Percentiles rank a stretch among this genome's conserved stretches.
phyloP scores from a whole-genome alignment of 495 filamentous ascomycete species.

The Jackrogersella minutella region DNA sequence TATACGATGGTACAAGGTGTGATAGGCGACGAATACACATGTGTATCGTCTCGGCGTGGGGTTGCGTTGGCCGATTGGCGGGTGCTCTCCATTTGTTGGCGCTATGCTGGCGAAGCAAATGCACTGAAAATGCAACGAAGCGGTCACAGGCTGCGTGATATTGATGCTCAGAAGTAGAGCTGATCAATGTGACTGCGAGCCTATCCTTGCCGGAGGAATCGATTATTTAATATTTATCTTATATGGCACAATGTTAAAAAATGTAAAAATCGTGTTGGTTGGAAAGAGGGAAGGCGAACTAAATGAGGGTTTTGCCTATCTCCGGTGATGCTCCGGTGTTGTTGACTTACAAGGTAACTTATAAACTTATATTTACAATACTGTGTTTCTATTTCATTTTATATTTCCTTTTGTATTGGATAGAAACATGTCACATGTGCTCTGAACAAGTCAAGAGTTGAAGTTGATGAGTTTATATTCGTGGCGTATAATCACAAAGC shows the following conservation, averaged over 20 bases:
- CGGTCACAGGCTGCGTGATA: constrained; percentile 38
- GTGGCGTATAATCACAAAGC: constrained; percentile 8
- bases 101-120: constrained; percentile 34
- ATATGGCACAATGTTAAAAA: background rate
- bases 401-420: no score
- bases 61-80: constrained; percentile 36
- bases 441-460: background rate
- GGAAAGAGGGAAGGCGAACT: background rate
- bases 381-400: background rate
- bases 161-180: constrained; percentile 23
- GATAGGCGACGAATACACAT: constrained; percentile 31
- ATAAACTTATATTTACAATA: background rate
- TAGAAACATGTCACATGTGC: constrained; percentile 8
- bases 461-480: background rate
- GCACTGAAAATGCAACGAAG: constrained; percentile 32
- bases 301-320: constrained; percentile 14
- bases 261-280: constrained; percentile 8
- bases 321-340: constrained; percentile 13
- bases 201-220: constrained; percentile 24
- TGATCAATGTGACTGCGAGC: constrained; percentile 23
- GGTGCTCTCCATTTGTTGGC: constrained; percentile 35
- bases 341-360: background rate
- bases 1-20: constrained; percentile 24
- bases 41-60: constrained; percentile 31
- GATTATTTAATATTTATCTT: constrained; percentile 18